Percentiles rank a stretch among this genome's conserved stretches.
These are phyloP conservation scores for Capronia epimyces DNA, from an alignment of 2,329 filamentous ascomycete species.

Conservation along the genomic window DNA sequence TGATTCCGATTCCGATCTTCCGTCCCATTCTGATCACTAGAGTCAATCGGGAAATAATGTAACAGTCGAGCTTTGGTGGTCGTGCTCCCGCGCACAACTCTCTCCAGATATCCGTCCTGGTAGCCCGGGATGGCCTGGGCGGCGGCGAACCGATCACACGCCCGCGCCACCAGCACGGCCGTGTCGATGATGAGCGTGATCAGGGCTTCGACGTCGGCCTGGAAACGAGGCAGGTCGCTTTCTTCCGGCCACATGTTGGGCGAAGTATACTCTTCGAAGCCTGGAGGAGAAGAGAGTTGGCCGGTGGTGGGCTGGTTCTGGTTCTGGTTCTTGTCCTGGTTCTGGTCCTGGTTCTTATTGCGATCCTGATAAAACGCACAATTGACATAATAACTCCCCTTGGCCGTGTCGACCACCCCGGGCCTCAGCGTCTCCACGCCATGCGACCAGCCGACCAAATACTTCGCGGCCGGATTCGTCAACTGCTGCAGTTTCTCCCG, in stretches of 20 bases:
- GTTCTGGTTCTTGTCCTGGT: background rate
- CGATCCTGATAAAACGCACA: slow-evolving; percentile 50
- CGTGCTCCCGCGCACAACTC: slow-evolving; percentile 75
- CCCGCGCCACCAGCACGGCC: slow-evolving; percentile 80
- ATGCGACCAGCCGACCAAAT: slow-evolving; percentile 59
- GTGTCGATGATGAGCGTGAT: slow-evolving; percentile 84
- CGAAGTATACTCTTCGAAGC: slow-evolving; percentile 82
- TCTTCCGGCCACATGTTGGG: slow-evolving; percentile 77
- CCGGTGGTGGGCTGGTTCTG: no score
- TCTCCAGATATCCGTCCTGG: slow-evolving; percentile 71
- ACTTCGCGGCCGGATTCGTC: slow-evolving; percentile 47
- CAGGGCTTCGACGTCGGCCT: slow-evolving; percentile 64
- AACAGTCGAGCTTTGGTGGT: slow-evolving; percentile 87
- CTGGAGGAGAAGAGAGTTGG: slow-evolving; percentile 22
- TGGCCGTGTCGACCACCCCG: slow-evolving; percentile 57
- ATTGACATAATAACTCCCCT: slow-evolving; percentile 61
- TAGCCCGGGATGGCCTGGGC: slow-evolving; percentile 69
- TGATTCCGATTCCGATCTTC: background rate
- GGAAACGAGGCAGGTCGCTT: slow-evolving; percentile 67
- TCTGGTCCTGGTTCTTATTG: slow-evolving; percentile 31
- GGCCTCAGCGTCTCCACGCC: slow-evolving; percentile 59
- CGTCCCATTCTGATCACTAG: background rate
- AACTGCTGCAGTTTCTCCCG: slow-evolving; percentile 57
- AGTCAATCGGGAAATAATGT: slow-evolving; percentile 72
- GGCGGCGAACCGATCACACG: slow-evolving; percentile 79